A percentile compares a stretch with the other conserved stretches of the same genome.
Conservation (phyloP, 495 filamentous ascomycete species). For the Neurospora sp. region DNA sequence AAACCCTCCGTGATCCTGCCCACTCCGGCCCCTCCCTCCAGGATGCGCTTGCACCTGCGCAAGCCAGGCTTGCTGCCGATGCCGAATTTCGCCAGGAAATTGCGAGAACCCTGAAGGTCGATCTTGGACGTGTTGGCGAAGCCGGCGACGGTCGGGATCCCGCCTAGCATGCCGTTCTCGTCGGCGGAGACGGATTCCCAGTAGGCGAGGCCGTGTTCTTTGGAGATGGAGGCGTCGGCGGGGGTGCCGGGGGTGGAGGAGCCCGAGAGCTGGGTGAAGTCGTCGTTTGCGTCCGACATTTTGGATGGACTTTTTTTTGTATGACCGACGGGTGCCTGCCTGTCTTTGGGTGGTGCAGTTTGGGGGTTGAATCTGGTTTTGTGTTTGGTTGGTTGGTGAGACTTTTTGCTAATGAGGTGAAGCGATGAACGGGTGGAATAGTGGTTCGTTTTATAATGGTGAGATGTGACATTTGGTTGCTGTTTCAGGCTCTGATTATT, state of each 20-base stretch:
- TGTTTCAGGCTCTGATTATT: background rate
- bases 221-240: slow-evolving; percentile 29
- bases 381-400: background rate
- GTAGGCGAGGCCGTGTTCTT: slow-evolving; percentile 50
- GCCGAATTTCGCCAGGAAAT: slow-evolving; percentile 69
- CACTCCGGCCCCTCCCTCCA: slow-evolving; percentile 50
- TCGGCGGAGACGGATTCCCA: slow-evolving; percentile 65
- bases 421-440: background rate
- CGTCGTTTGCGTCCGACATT: background rate
- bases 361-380: background rate
- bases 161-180: slow-evolving; percentile 75
- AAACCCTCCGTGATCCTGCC: slow-evolving; percentile 43
- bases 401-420: background rate
- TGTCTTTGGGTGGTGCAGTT: background rate
- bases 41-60: slow-evolving; percentile 18
- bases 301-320: background rate
- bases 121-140: slow-evolving; percentile 50
- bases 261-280: background rate
- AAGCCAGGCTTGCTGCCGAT: slow-evolving; percentile 28
- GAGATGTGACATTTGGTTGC: background rate
- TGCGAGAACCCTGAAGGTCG: slow-evolving; percentile 67
- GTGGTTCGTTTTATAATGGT: too few species aligned
- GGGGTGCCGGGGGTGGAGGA: background rate
- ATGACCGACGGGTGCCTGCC: too few species aligned
- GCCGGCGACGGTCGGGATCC: slow-evolving; percentile 40